These are phyloP conservation scores for Pythium insidiosum DNA, from an alignment of 352 stramenopile genomes.

Conservation along the genomic window DNA sequence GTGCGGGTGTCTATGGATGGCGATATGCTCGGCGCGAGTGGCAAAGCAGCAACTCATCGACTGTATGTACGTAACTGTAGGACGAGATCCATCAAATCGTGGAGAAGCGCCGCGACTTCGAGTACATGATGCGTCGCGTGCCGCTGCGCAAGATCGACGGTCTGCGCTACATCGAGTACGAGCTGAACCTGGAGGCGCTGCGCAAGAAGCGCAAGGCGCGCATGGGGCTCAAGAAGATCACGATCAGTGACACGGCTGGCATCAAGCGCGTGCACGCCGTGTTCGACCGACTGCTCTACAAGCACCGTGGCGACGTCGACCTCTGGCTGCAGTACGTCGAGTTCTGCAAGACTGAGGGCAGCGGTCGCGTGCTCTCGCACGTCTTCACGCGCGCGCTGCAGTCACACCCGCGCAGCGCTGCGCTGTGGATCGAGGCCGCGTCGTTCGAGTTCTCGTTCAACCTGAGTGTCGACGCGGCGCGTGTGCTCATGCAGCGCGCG, in stretches of 20 bases:
- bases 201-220: slow-evolving; percentile 78
- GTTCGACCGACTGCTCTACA: slow-evolving; percentile 82
- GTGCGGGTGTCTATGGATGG: background rate
- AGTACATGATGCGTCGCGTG: slow-evolving; percentile 88
- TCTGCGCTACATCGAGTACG: slow-evolving; percentile 92
- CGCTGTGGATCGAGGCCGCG: slow-evolving; percentile 88
- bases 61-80: too few relatives aligned
- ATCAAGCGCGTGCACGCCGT: slow-evolving; percentile 74
- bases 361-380: slow-evolving; percentile 56
- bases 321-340: slow-evolving; percentile 90
- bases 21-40: too few relatives aligned
- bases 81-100: slow-evolving; percentile 90
- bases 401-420: slow-evolving; percentile 73
- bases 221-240: slow-evolving; percentile 48
- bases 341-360: slow-evolving; percentile 72
- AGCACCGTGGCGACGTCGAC: slow-evolving; percentile 83
- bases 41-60: too few relatives aligned
- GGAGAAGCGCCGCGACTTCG: slow-evolving; percentile 83
- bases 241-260: slow-evolving; percentile 64
- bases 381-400: slow-evolving; percentile 85
- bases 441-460: slow-evolving; percentile 87
- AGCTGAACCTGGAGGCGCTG: slow-evolving; percentile 88
- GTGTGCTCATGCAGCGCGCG: slow-evolving; percentile 89
- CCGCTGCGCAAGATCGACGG: slow-evolving; percentile 88
- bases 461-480: slow-evolving; percentile 80